Evolutionary conservation across 2,329 filamentous ascomycete species (phyloP), one percentile per base, ranked within the genome.

Genomic region (Zopfia rhizophila): DNA sequence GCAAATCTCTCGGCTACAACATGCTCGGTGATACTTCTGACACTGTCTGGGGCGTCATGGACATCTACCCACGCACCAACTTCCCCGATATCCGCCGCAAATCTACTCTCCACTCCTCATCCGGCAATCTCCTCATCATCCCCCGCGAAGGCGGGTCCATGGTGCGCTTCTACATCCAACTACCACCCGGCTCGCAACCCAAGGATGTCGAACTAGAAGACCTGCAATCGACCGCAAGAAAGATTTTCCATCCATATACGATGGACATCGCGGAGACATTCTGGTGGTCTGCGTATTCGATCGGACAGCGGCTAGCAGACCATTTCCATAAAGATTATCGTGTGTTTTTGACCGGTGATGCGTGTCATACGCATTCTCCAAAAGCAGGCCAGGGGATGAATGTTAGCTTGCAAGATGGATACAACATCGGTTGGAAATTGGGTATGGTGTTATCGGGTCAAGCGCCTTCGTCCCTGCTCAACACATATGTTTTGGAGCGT

Each of bases 241-340:
- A 67, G 0, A 81, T 86, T 28, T 80, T 87, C 38, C 51, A 66
- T 0, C 83, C 83, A 0, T 86, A 84, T 44, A 49, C 58, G 0
- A 73, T 86, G 51, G 78, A 83, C 0, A 76, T 84, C 38, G 74
- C 75, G 1, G 77, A 80, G 41, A 84, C 82, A 75, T 86, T 69
- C 13, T 90, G 87, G 86, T 90, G 89, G 73, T 87, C 86, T 32
- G 83, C 85, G 30, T 90, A 89, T 65, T 80, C 85, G 56, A 85
- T 89, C 45, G 84, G 86, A 8, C 86, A 89, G 72, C 82, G 88
- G 13, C 81, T 91, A 16, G 88, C 88, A 2, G 83, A 83, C 55
- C 79, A 82, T 33, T 91, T 91, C 72, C 81, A 83, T 55, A 83
- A 87, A 59, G 76, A 81, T 33, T 74, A 84, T 48, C 79, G 83